A percentile compares a stretch with the other conserved stretches of the same genome.
phyloP scores from a whole-genome alignment of 345 rosid species.

The Erodium maritimum region DNA sequence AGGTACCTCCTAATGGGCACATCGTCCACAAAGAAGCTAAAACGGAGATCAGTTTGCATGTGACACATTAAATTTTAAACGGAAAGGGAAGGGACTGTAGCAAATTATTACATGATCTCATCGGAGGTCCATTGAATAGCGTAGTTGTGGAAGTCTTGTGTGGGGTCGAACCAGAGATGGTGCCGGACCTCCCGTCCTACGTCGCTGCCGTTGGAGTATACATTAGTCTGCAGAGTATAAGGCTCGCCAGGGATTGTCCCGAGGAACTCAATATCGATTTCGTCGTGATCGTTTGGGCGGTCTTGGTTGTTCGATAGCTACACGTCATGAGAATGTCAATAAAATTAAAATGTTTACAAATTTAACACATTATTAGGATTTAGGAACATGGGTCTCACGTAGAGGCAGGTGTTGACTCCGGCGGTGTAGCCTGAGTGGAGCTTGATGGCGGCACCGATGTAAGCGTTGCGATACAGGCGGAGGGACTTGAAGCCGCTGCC shows the following conservation, averaged over 20 bases:
- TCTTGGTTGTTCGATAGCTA: constrained; percentile 56
- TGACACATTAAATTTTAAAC: no score
- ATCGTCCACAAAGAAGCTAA: constrained; percentile 81
- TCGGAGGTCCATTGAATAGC: constrained; percentile 78
- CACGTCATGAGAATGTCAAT: not conserved
- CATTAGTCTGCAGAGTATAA: constrained; percentile 90
- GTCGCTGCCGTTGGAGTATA: constrained; percentile 96
- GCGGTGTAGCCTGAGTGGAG: constrained; percentile 77
- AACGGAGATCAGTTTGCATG: no score
- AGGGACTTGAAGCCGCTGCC: constrained; percentile 92
- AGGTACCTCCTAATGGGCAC: constrained; percentile 74
- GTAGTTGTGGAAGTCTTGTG: constrained; percentile 70
- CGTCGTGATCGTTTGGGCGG: constrained; percentile 77
- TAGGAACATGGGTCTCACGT: constrained; percentile 28
- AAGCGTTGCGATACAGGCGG: constrained; percentile 65
- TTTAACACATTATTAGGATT: constrained; percentile 1
- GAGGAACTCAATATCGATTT: constrained; percentile 84
- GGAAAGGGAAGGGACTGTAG: no score
- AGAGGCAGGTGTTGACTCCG: constrained; percentile 80
- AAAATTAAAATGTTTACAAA: not conserved
- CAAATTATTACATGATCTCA: constrained; percentile 49
- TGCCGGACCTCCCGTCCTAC: constrained; percentile 96
- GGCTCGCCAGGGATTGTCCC: constrained; percentile 76
- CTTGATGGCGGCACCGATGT: constrained; percentile 82
- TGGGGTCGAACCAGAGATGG: constrained; percentile 87